phyloP scores from a whole-genome alignment of 495 filamentous ascomycete species.

The Aspergillus heteromorphus region DNA sequence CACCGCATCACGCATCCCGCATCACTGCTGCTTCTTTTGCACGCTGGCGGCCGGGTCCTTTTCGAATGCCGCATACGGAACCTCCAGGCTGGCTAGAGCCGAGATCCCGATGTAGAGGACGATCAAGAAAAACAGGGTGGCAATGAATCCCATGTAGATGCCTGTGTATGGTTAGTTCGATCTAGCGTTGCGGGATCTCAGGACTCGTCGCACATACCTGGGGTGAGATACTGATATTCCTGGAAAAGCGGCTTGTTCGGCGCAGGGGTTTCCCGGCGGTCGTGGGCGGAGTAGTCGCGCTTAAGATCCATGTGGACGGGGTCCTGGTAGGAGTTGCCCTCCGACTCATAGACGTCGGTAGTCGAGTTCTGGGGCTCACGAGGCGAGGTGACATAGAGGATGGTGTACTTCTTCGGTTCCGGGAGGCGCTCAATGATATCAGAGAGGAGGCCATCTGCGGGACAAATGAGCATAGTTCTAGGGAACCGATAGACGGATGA shows the following conservation, averaged over 20 bases:
- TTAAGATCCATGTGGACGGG: conserved; percentile 54
- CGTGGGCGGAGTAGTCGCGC: conserved; percentile 43
- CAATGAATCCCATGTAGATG: conserved; percentile 77
- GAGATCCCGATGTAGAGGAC: conserved; percentile 74
- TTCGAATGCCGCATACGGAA: conserved; percentile 90
- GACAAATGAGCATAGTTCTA: conserved; percentile 8
- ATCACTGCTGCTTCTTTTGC: conserved; percentile 74
- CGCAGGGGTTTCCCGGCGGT: conserved; percentile 22
- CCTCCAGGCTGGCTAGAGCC: conserved; percentile 72
- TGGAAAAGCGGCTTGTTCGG: conserved; percentile 66
- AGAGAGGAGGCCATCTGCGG: conserved; percentile 54
- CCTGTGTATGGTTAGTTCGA: conserved; percentile 43
- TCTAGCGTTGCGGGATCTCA: background rate
- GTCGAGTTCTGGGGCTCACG: conserved; percentile 36
- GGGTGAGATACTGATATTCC: conserved; percentile 85
- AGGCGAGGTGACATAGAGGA: conserved; percentile 56
- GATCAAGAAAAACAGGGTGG: conserved; percentile 58
- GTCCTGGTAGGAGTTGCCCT: conserved; percentile 42
- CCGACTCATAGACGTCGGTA: conserved; percentile 46
- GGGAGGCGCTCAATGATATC: conserved; percentile 53
- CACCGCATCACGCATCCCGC: conserved; percentile 25
- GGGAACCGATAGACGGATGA: background rate
- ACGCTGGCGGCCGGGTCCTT: conserved; percentile 86
- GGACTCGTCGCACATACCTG: conserved; percentile 38
- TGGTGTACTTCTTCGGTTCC: conserved; percentile 51